phyloP scores from a whole-genome alignment of 1,284 basidiomycete species.

The Trichosporon sp. region DNA sequence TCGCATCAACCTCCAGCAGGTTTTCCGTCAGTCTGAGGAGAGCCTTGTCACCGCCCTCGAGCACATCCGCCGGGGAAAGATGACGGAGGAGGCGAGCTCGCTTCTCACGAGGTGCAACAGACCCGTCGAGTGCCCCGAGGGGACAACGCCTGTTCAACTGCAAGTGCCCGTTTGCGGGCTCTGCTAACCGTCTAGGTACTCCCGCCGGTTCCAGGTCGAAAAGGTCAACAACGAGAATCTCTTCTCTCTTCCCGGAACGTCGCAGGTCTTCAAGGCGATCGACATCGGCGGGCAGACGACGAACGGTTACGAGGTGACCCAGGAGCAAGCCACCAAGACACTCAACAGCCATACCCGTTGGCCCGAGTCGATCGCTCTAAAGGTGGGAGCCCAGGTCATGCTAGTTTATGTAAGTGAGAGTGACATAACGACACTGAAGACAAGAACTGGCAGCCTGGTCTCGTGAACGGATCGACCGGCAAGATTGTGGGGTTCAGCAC shows the following conservation, averaged over 20 bases:
- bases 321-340: constrained; percentile 34
- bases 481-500: constrained; percentile 8
- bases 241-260: constrained; percentile 27
- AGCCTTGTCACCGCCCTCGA: constrained; percentile 52
- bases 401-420: constrained; percentile 40
- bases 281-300: constrained; percentile 40
- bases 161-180: constrained; percentile 28
- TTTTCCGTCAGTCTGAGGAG: constrained; percentile 67
- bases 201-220: constrained; percentile 38
- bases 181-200: constrained; percentile 20
- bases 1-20: constrained; percentile 65
- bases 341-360: constrained; percentile 43
- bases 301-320: constrained; percentile 27
- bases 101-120: constrained; percentile 35
- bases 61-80: constrained; percentile 43
- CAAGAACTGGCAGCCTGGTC: constrained; percentile 27
- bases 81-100: constrained; percentile 31
- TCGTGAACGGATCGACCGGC: constrained; percentile 28
- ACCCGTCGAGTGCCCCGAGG: constrained; percentile 39
- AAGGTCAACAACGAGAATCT: constrained; percentile 38
- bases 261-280: constrained; percentile 29
- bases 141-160: constrained; percentile 48
- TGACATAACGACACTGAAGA: background rate
- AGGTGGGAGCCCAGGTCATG: constrained; percentile 50
- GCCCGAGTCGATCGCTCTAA: constrained; percentile 37